Evolutionary conservation across 139 green algal species (phyloP).

Genomic region (Tetradesmus lagerheimii): DNA sequence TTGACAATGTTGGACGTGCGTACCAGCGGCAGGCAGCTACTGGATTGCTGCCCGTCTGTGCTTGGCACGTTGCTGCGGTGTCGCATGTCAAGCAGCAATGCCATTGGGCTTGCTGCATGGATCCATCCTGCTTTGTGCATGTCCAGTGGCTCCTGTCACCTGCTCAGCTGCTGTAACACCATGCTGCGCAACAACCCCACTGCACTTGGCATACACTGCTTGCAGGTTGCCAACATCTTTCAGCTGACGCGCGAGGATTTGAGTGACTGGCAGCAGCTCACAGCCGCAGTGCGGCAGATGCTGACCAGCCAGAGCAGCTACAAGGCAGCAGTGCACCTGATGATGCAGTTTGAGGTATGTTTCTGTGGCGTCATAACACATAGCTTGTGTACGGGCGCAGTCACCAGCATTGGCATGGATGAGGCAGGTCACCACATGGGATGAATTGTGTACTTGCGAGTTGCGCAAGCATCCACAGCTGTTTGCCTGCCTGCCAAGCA

Average conservation of each 20-base stretch:
- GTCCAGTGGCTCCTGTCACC: neutral
- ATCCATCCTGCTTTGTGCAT: neutral
- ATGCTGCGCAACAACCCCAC: neutral
- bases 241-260: conserved; percentile 40
- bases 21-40: neutral
- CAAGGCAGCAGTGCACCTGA: conserved; percentile 56
- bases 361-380: neutral
- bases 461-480: neutral
- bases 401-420: no score
- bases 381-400: neutral
- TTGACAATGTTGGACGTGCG: no score
- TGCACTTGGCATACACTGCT: no score
- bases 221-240: conserved; percentile 37
- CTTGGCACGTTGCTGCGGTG: neutral
- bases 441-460: no score
- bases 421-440: no score
- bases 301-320: conserved; percentile 39
- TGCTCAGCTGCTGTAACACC: neutral
- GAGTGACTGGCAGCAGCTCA: conserved; percentile 6
- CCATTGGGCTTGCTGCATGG: neutral
- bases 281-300: conserved; percentile 36
- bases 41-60: neutral
- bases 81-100: neutral
- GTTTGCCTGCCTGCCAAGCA: neutral
- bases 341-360: conserved; percentile 61